phyloP scores from a whole-genome alignment of 2,329 filamentous ascomycete species.

The Phymatotrichopsis omnivora region DNA sequence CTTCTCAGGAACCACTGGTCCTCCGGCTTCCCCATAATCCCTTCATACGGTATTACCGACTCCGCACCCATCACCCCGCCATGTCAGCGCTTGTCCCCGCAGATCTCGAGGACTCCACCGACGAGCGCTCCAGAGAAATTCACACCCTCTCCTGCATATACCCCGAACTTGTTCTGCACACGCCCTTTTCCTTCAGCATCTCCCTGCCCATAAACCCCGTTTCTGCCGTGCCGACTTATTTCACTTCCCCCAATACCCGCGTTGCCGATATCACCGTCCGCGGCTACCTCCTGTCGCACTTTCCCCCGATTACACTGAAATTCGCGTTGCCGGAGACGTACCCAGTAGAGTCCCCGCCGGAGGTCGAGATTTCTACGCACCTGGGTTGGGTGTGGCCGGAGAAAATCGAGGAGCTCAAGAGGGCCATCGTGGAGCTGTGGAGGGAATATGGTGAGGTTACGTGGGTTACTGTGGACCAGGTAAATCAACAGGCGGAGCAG shows the following conservation, averaged over 20 bases:
- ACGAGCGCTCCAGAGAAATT: slow-evolving; percentile 50
- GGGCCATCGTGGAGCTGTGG: slow-evolving; percentile 48
- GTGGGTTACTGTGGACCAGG: slow-evolving; percentile 54
- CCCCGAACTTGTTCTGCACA: slow-evolving; percentile 51
- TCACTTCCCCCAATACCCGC: slow-evolving; percentile 46
- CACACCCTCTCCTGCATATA: slow-evolving; percentile 54
- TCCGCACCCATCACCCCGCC: background rate
- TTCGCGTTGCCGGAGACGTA: slow-evolving; percentile 50
- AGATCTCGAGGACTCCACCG: slow-evolving; percentile 37
- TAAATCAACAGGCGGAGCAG: slow-evolving; percentile 49
- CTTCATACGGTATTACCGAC: background rate
- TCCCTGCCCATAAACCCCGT: slow-evolving; percentile 28
- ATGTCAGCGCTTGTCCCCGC: slow-evolving; percentile 8
- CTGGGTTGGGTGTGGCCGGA: slow-evolving; percentile 48
- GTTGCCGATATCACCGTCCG: slow-evolving; percentile 31
- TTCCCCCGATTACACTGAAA: slow-evolving; percentile 48
- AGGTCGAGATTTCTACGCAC: slow-evolving; percentile 43
- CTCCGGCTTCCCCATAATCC: too few species aligned
- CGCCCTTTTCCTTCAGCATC: slow-evolving; percentile 42
- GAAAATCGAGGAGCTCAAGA: slow-evolving; percentile 43
- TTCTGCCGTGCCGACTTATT: slow-evolving; percentile 22
- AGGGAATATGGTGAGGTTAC: slow-evolving; percentile 51
- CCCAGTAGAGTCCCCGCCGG: slow-evolving; percentile 45
- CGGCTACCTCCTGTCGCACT: slow-evolving; percentile 43
- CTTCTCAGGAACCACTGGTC: too few species aligned